Base-by-base conservation (phyloP, 768 basidiomycete genomes). In the Xerocomus brunneocitrinus region DNA sequence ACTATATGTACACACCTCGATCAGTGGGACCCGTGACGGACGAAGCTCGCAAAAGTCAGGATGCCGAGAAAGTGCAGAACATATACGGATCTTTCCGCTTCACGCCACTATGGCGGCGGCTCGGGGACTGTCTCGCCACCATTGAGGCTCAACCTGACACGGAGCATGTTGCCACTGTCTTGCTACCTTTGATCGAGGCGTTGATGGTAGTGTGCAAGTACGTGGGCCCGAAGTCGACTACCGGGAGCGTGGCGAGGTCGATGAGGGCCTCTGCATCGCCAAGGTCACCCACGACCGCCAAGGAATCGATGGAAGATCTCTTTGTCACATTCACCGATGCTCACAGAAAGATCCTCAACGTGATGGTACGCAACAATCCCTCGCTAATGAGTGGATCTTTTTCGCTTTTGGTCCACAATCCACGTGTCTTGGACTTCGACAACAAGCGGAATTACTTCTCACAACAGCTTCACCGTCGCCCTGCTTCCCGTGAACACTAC, bases 121-220 rank as follows among this genome's bases (percentile, higher is more conserved):
- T 99, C 4, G 88, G 95, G n/a, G 87, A 91, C 57, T 95, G 95
- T 64, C 77, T 99, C 38, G 81, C 82, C 3, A 74, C 86, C 49
- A 85, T 98, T 54, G 91, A 92, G 63, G 83, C 86, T 57, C 84
- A 85, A 53, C 75, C 86, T 0, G 85, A 89, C 57, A 83, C 85
- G 40, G 89, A 91, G 53, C 89, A 97, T 66, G 84, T 95, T 46
- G 92, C 92, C 4, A 95, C 90, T 2, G 91, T 98, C 13, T 76
- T 99, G 2, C 75, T 99, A 31, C 97, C 97, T 10, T 77, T 98
- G 44, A 97, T 99, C 55, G 97, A 99, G 69, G 83, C 95, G 2
- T 74, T 99, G 55, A 98, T 99, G 95, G 94, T 99, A 1, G 92
- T 99, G 36, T 97, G 92, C 81, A 97, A 97, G 70, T 91, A 95